Evolutionary conservation across 139 green algal species (phyloP), one percentile per base, ranked within the genome.

Genomic region (Closterium sp.): DNA sequence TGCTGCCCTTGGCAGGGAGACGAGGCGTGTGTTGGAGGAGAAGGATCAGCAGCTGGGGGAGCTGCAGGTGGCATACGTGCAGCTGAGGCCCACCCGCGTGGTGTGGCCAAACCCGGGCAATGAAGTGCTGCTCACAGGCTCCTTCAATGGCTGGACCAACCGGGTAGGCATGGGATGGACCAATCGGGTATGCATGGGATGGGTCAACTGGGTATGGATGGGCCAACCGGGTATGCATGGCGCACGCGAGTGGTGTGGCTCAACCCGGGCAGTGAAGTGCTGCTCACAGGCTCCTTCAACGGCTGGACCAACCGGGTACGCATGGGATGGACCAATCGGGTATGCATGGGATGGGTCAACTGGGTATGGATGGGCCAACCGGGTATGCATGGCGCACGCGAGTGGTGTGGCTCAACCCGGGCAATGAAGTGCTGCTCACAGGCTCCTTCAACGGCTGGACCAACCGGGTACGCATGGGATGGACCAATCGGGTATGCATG

Each of bases 381-480:
- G n/a, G n/a, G 29, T 31, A 17, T 50, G 29, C 0, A n/a, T 89
- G 42, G 29, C 88, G 7, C 88, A n/a, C 31, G 7, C 91, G 91
- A 21, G 91, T 93, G 85, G 91, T 93, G 62, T 93, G 91, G 91
- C 91, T 85, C 21, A 84, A 93, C 70, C 29, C 30, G 5, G 91
- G 85, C 28, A 31, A 29, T 24, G 32, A 70, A 22, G 91, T 93
- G 29, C 24, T 85, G 4, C 86, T 93, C n/a, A 73, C 91, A 17
- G 91, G 91, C 50, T 93, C 91, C 9, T 91, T 87, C 21, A 87
- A 93, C 27, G 87, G 70, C 38, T 93, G 91, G 91, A 21, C 21
- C 17, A 91, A 31, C 27, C 30, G 45, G 84, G 88, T 91, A 70
- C 9, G 28, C 7, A 28, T 28, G 31, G 28, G n/a, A 28, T 28